Percentiles rank a stretch among this genome's conserved stretches.
phyloP scores from a whole-genome alignment of 345 rosid genomes.

The Brassica incana region DNA sequence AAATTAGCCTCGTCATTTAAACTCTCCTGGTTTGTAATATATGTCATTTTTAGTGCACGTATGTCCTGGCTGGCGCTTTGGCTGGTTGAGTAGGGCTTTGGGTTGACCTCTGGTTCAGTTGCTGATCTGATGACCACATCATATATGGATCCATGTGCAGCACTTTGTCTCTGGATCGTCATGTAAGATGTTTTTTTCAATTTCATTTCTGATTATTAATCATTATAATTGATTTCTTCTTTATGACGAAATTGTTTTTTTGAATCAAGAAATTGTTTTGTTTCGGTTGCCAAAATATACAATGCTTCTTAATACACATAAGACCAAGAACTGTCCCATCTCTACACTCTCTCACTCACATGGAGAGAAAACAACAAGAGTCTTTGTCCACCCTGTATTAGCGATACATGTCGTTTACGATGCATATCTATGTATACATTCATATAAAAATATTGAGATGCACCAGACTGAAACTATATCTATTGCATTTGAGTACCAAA shows the following conservation, averaged over 20 bases:
- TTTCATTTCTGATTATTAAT: background rate
- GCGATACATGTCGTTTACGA: slow-evolving; percentile 10
- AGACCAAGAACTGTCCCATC: slow-evolving; percentile 1
- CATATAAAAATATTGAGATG: background rate
- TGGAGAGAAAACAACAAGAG: slow-evolving; percentile 17
- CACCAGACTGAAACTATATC: background rate
- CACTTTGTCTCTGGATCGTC: slow-evolving; percentile 12
- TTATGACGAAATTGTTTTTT: slow-evolving; percentile 6
- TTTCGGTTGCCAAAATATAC: background rate
- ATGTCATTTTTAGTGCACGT: no score
- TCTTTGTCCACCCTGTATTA: slow-evolving; percentile 9
- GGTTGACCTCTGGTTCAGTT: no score
- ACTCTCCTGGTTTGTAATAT: no score
- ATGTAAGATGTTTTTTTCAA: background rate
- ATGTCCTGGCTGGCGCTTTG: no score
- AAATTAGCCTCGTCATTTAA: no score
- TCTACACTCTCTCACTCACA: slow-evolving; percentile 29
- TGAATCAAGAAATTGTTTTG: background rate
- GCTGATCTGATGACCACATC: no score
- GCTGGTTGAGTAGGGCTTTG: no score
- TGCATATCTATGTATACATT: background rate
- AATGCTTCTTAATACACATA: slow-evolving; percentile 8
- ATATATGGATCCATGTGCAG: slow-evolving; percentile 22
- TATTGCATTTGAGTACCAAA: background rate
- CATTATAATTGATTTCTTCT: background rate